Evolutionary conservation across 1,284 basidiomycete genomes (phyloP).

Genomic region (Fistulinella cinereoalba): DNA sequence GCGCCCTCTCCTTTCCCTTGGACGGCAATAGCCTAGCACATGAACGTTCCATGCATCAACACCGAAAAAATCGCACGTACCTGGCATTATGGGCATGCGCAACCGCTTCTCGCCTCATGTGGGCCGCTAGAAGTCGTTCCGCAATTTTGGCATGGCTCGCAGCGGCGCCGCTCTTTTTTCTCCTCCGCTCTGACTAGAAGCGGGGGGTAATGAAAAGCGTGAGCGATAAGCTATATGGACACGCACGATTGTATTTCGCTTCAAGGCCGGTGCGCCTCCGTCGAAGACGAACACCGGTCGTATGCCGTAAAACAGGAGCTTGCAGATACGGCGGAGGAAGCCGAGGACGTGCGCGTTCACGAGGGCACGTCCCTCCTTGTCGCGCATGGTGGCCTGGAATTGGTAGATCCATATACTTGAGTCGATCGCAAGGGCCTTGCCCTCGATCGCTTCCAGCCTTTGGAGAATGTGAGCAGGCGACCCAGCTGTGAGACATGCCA

Average conservation of each 20-base stretch:
- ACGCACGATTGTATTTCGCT: constrained; percentile 83
- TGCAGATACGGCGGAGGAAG: constrained; percentile 90
- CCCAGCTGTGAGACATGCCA: constrained; percentile 2
- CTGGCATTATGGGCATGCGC: constrained; percentile 56
- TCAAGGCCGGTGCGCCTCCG: constrained; percentile 87
- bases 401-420: constrained; percentile 99
- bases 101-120: constrained; percentile 89
- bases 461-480: constrained; percentile 3
- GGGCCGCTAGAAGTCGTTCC: constrained; percentile 90
- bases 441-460: constrained; percentile 89
- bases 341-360: constrained; percentile 95
- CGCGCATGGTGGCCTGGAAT: constrained; percentile 98
- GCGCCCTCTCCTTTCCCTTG: constrained; percentile 46
- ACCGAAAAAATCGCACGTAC: constrained; percentile 28
- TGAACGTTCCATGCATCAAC: constrained; percentile 1
- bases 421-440: constrained; percentile 92
- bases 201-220: no score
- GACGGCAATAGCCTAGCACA: constrained; percentile 22
- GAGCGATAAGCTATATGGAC: neutral
- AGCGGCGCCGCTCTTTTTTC: constrained; percentile 85
- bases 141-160: constrained; percentile 82
- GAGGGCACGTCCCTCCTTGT: constrained; percentile 89
- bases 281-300: constrained; percentile 98
- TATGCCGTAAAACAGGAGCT: constrained; percentile 94
- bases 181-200: constrained; percentile 74